Evolutionary conservation across 805 yeast species (phyloP), one percentile per base, ranked within the genome.

Genomic region (Hyphopichia homilentoma): DNA sequence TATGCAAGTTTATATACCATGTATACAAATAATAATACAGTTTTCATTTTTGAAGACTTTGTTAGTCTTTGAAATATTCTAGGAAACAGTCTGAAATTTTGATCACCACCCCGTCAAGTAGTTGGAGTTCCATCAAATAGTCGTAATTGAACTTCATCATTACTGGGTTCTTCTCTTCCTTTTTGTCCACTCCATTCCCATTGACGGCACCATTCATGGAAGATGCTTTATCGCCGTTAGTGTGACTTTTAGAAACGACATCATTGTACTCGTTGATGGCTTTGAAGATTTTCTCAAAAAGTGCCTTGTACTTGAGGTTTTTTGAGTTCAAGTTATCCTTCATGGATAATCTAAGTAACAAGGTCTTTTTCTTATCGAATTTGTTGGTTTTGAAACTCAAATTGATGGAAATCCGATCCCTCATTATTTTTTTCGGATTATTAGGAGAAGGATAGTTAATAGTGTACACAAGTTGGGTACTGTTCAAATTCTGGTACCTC

Each of bases 131-230:
- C 17, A 61, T 50, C 34, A 65, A 53, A 33, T 59, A 64, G 36
- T 65, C 71, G 32, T 60, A 62, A 40, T 62, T 61, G 37, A 65
- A 55, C 36, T 59, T 63, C n/a, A 59, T 32, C 18, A 59, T 40
- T 4, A 16, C 16, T 26, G n/a, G 30, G 21, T 24, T 23, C 5
- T 20, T 14, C 13, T n/a, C 12, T n/a, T 15, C 11, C 12, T 27
- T 7, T 12, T 15, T 15, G 13, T 23, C 7, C 14, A 7, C 17
- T 11, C 11, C 7, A 15, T 7, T 5, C 12, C 30, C 30, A 27
- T 27, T 27, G 3, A 27, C 19, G 20, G 2, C 16, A 4, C 22
- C 23, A 12, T 12, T 26, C 11, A 7, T 27, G 13, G 14, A 14
- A 6, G 29, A 26, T 9, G 41, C 34, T 21, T 44, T 41, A 25